Conservation (phyloP, 1,139 yeast genomes). For the Yamadazyma membranifaciens region DNA sequence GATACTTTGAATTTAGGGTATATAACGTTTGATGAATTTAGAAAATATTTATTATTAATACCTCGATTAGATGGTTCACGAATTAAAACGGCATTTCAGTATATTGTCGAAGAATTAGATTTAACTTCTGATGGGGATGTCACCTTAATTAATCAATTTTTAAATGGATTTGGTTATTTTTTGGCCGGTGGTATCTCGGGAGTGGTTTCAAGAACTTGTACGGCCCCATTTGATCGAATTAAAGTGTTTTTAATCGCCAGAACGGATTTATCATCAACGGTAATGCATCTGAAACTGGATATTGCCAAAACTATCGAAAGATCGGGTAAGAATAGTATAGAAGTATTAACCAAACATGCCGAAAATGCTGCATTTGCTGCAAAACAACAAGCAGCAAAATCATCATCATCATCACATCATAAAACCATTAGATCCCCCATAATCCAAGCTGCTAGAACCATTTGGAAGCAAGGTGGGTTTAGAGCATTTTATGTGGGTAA, state of each 20-base stretch:
- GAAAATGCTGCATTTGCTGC: slow-evolving; percentile 18
- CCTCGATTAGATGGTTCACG: slow-evolving; percentile 73
- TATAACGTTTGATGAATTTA: slow-evolving; percentile 82
- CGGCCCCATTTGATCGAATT: slow-evolving; percentile 95
- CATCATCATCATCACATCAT: slow-evolving; percentile 10
- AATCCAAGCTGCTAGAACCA: slow-evolving; percentile 73
- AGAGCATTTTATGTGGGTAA: slow-evolving; percentile 90
- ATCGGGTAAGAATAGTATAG: slow-evolving; percentile 7
- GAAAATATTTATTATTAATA: slow-evolving; percentile 76
- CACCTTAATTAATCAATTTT: slow-evolving; percentile 71
- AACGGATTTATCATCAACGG: slow-evolving; percentile 73
- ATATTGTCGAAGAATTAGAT: slow-evolving; percentile 77
- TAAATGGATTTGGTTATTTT: slow-evolving; percentile 86
- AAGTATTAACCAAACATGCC: neutral
- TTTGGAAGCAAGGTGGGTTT: slow-evolving; percentile 88
- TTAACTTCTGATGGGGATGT: slow-evolving; percentile 90
- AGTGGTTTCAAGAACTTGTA: slow-evolving; percentile 93
- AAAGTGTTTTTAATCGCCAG: slow-evolving; percentile 93
- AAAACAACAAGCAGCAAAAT: neutral
- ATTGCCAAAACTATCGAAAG: slow-evolving; percentile 43
- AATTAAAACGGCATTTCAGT: slow-evolving; percentile 76
- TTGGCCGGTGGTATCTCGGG: slow-evolving; percentile 96
- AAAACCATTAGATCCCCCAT: slow-evolving; percentile 63
- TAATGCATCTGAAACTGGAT: slow-evolving; percentile 55
- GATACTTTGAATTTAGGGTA: slow-evolving; percentile 65